Percentiles rank a stretch among this genome's conserved stretches.
These are phyloP conservation scores for Rhizoclosmatium globosum DNA, from an alignment of 192 early-diverging fungal genomes.

Conservation along the genomic window DNA sequence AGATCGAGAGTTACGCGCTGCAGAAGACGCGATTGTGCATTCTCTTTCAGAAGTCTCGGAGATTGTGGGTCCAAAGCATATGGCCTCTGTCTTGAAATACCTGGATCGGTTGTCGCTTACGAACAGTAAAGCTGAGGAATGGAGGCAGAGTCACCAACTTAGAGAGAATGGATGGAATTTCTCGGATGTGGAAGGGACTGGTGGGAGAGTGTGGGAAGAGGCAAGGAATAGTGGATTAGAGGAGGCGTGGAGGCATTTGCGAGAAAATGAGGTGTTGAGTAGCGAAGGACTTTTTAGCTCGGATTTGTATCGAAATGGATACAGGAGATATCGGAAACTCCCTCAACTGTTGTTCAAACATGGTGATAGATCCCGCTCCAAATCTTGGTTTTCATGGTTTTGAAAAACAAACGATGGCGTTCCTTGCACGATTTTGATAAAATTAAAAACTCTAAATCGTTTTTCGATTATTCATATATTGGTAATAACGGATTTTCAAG, in stretches of 20 bases:
- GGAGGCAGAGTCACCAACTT: not conserved
- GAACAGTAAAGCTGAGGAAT: not conserved
- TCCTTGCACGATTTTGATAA: too few relatives aligned
- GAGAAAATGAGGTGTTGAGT: constrained; percentile 4
- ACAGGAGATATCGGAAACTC: not conserved
- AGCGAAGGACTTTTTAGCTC: constrained; percentile 15
- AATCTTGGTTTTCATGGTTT: not conserved
- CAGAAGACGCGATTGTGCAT: constrained; percentile 1
- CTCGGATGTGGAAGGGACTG: not conserved
- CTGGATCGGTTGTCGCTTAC: not conserved
- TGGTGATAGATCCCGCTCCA: not conserved
- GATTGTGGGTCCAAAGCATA: not conserved
- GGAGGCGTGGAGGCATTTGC: constrained; percentile 10
- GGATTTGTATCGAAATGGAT: constrained; percentile 18
- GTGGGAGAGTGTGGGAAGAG: constrained; percentile 6
- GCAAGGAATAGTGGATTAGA: constrained; percentile 10
- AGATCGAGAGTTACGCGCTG: not conserved
- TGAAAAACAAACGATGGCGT: not conserved
- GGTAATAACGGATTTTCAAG: too few relatives aligned
- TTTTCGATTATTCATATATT: too few relatives aligned
- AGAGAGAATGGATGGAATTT: constrained; percentile 7
- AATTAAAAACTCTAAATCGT: too few relatives aligned
- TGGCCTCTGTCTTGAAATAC: not conserved
- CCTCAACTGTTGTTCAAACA: not conserved
- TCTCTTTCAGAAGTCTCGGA: not conserved